Conservation (phyloP, 83 land plant species). For the Diphasiastrum complanatum region DNA sequence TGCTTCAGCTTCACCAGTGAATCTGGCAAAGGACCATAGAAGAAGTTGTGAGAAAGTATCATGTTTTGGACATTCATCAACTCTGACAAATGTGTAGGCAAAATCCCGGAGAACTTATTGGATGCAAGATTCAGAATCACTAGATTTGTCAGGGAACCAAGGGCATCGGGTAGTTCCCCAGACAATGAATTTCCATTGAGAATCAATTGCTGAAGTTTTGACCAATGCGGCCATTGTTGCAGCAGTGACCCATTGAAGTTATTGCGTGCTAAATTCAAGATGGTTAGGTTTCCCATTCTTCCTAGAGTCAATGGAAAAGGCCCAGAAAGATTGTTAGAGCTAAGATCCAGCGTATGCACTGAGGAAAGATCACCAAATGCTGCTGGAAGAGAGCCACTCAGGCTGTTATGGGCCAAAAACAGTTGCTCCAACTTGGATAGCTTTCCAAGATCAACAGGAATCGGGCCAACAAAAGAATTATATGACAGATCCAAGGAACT, state of each 20-base stretch:
- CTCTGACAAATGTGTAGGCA: slow-evolving; percentile 27
- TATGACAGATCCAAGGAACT: slow-evolving; percentile 42
- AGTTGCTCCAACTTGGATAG: slow-evolving; percentile 33
- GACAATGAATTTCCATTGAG: slow-evolving; percentile 39
- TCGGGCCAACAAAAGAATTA: slow-evolving; percentile 49
- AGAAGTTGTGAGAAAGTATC: slow-evolving; percentile 58
- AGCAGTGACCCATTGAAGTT: too few relatives aligned
- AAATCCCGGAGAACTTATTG: slow-evolving; percentile 46
- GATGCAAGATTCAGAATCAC: too few relatives aligned
- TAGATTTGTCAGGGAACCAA: too few relatives aligned
- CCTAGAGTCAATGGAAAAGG: slow-evolving; percentile 21
- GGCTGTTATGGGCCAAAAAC: slow-evolving; percentile 22
- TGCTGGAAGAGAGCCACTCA: not conserved
- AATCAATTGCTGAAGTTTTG: too few relatives aligned
- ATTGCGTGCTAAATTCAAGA: too few relatives aligned
- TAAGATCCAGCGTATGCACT: too few relatives aligned
- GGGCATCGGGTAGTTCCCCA: slow-evolving; percentile 41
- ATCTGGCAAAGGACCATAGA: slow-evolving; percentile 14
- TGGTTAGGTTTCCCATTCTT: too few relatives aligned
- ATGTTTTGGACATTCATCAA: slow-evolving; percentile 21
- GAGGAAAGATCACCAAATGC: too few relatives aligned
- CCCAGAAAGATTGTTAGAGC: too few relatives aligned
- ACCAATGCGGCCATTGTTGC: too few relatives aligned
- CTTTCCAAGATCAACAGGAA: slow-evolving; percentile 38
- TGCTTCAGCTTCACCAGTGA: slow-evolving; percentile 1